Evolutionary conservation across 257 asterid genomes (phyloP), one percentile per base, ranked within the genome.

Genomic region (Ehretia macrophylla): DNA sequence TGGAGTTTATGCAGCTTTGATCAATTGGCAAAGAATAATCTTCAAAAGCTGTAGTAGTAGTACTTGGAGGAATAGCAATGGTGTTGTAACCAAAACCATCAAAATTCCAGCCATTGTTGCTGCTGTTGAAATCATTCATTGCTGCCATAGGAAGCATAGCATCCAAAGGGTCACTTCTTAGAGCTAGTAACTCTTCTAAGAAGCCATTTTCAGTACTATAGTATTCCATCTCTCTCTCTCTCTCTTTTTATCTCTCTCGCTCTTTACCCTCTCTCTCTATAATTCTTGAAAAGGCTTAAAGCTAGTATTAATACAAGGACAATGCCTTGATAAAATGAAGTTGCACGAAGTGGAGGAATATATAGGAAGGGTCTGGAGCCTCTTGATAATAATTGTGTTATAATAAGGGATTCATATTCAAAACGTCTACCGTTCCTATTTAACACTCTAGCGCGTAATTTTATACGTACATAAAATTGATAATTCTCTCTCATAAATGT

Each of bases 151-250:
- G 65, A 27, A 27, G 27, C 8, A 65, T 23, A 21, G 50, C 48
- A 42, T 64, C 69, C 71, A 69, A 64, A 19, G 20, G 32, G 4
- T 62, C 18, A 23, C 49, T 39, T 51, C 79, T 76, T 5, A 75
- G 52, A 12, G 71, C 69, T 19, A 80, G 17, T 27, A 84, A 52
- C 55, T 85, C 96, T 61, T 87, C 86, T 66, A 82, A 65, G 42
- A 73, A 77, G 35, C 70, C 64, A 38, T 73, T 59, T 18, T 77
- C 77, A 22, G 64, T 66, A 19, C 68, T 49, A 68, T 56, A 76
- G 38, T 55, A 73, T 68, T 87, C 94, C 94, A 84, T 84, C 3
- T 48, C 38, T 67, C 58, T 60, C 61, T 19, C 52, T 3, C 47
- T 32, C 67, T 54, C 59, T 57, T n/a, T 27, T 6, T 27, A 3